Evolutionary conservation across 805 yeast genomes (phyloP).

Genomic region (Candida methanosorbosa): DNA sequence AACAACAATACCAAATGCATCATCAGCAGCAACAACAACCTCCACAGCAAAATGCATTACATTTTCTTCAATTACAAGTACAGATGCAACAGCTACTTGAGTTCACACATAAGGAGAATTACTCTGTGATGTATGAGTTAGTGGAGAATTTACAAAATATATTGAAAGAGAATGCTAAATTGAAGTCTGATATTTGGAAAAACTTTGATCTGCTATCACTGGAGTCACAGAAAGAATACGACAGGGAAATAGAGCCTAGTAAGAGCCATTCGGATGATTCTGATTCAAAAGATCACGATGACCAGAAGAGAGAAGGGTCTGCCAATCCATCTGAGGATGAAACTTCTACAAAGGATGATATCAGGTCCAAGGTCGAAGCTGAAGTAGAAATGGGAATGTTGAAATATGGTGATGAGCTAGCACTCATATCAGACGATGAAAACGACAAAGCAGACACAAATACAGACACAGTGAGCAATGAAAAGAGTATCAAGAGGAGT

Average conservation of each 20-base stretch:
- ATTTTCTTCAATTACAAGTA: neutral
- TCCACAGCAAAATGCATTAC: constrained; percentile 1
- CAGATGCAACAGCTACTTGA: constrained; percentile 5
- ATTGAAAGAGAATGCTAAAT: constrained; percentile 10
- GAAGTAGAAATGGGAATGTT: neutral
- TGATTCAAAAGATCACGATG: neutral
- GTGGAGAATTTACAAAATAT: constrained; percentile 14
- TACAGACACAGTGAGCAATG: neutral
- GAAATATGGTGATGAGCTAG: constrained; percentile 3
- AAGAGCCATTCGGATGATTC: no score
- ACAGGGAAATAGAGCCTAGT: no score
- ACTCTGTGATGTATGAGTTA: constrained; percentile 9
- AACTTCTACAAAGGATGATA: neutral
- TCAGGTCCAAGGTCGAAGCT: no score
- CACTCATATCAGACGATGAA: neutral
- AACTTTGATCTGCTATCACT: constrained; percentile 12
- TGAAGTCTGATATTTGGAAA: constrained; percentile 20
- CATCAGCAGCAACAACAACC: neutral
- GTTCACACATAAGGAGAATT: constrained; percentile 12
- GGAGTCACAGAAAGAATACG: constrained; percentile 3
- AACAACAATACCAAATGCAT: neutral
- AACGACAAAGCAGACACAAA: neutral
- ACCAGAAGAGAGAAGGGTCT: no score
- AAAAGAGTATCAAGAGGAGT: neutral
- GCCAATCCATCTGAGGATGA: neutral